Evolutionary conservation across 1,139 yeast species (phyloP).

Genomic region (Candida albicans): DNA sequence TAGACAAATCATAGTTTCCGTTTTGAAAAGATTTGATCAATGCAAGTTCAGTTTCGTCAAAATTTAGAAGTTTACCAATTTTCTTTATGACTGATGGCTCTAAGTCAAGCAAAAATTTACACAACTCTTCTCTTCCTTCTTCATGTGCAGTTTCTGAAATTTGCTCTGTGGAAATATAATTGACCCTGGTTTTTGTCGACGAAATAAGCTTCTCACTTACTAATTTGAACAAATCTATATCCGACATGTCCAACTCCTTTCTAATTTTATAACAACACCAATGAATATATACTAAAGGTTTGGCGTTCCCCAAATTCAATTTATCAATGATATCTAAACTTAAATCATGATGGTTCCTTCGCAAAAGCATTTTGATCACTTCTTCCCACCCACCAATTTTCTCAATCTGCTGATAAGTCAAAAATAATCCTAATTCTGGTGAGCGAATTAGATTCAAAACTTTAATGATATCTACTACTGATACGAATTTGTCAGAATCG

Average conservation of each 20-base stretch:
- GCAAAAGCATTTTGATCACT: constrained; percentile 57
- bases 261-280: constrained; percentile 83
- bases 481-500: constrained; percentile 61
- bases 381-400: constrained; percentile 55
- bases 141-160: constrained; percentile 73
- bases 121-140: constrained; percentile 75
- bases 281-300: constrained; percentile 59
- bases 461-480: constrained; percentile 58
- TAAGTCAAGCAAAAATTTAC: constrained; percentile 61
- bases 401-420: constrained; percentile 58
- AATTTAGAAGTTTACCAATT: constrained; percentile 61
- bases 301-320: constrained; percentile 46
- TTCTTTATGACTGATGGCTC: constrained; percentile 69
- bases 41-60: constrained; percentile 75
- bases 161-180: constrained; percentile 55
- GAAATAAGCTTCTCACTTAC: constrained; percentile 48
- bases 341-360: constrained; percentile 61
- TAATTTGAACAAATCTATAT: constrained; percentile 53
- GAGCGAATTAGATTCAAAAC: constrained; percentile 70
- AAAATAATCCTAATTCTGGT: constrained; percentile 62
- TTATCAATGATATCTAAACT: constrained; percentile 62
- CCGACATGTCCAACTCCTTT: constrained; percentile 53
- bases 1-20: constrained; percentile 63
- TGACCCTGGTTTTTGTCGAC: constrained; percentile 16
- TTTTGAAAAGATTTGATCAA: constrained; percentile 67